Conservation (phyloP, 1,139 yeast genomes). For the Yamadazyma buinensis region DNA sequence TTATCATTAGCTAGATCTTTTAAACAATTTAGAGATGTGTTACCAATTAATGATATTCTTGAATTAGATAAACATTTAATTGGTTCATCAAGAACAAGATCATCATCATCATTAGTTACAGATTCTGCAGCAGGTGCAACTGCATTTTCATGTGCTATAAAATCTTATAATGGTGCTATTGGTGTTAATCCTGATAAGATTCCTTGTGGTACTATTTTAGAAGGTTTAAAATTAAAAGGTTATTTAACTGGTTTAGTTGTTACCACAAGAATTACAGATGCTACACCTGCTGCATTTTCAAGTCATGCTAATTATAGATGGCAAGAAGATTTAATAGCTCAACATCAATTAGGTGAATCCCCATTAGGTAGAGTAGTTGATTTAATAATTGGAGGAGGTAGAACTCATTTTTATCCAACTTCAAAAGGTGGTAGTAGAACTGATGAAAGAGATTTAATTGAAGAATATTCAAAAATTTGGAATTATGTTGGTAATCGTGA, state of each 20-base stretch:
- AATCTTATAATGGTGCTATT: constrained; percentile 84
- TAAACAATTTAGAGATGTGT: constrained; percentile 52
- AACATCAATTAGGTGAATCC: constrained; percentile 75
- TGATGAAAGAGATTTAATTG: constrained; percentile 61
- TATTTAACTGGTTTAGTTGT: constrained; percentile 82
- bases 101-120: constrained; percentile 68
- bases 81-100: constrained; percentile 77
- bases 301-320: constrained; percentile 69
- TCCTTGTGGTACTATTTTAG: constrained; percentile 82
- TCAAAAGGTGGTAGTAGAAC: constrained; percentile 57
- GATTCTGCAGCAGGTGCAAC: constrained; percentile 97
- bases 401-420: constrained; percentile 64
- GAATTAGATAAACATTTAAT: constrained; percentile 62
- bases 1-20: constrained; percentile 69
- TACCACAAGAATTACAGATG: constrained; percentile 68
- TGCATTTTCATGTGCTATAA: constrained; percentile 75
- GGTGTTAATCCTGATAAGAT: constrained; percentile 58
- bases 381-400: constrained; percentile 84
- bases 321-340: constrained; percentile 81
- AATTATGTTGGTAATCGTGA: constrained; percentile 54
- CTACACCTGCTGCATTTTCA: constrained; percentile 87
- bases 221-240: constrained; percentile 76
- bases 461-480: constrained; percentile 60
- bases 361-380: constrained; percentile 78
- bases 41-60: constrained; percentile 51